Percentiles rank a stretch among this genome's conserved stretches.
Conservation (phyloP, 768 basidiomycete genomes). For the Leccinum longicurvipes region DNA sequence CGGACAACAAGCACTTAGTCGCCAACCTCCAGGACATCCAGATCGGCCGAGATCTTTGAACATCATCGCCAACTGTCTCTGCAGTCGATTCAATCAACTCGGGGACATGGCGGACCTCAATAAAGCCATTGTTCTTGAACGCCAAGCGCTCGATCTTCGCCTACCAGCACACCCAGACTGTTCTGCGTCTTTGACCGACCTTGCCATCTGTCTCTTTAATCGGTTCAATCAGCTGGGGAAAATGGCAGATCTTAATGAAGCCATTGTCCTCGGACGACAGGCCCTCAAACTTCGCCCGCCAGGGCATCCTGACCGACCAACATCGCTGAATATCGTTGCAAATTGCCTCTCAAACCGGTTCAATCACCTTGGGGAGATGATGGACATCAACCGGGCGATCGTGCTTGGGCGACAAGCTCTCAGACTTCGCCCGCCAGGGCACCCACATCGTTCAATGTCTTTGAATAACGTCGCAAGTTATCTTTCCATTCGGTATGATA, state of each 20-base stretch:
- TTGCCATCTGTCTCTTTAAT: not conserved
- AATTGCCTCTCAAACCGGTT: not conserved
- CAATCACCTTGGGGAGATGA: not conserved
- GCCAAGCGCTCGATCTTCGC: not conserved
- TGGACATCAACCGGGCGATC: not conserved
- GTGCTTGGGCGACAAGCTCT: not conserved
- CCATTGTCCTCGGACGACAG: not conserved
- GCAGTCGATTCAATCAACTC: not conserved
- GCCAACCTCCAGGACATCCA: not conserved
- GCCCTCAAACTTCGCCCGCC: not conserved
- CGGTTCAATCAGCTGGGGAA: not conserved
- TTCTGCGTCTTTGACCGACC: not conserved
- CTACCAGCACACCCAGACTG: not conserved
- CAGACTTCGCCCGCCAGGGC: not conserved
- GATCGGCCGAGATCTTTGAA: not conserved
- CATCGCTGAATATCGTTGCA: not conserved
- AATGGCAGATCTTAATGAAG: not conserved
- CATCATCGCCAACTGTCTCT: not conserved
- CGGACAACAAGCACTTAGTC: not conserved
- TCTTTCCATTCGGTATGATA: not conserved
- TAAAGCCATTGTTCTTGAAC: not conserved
- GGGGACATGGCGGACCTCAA: not conserved
- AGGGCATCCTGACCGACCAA: not conserved
- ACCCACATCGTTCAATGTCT: not conserved
- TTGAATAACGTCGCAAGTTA: not conserved